These are phyloP conservation scores for Penicillium angulare DNA, from an alignment of 495 filamentous ascomycete species.

Conservation along the genomic window DNA sequence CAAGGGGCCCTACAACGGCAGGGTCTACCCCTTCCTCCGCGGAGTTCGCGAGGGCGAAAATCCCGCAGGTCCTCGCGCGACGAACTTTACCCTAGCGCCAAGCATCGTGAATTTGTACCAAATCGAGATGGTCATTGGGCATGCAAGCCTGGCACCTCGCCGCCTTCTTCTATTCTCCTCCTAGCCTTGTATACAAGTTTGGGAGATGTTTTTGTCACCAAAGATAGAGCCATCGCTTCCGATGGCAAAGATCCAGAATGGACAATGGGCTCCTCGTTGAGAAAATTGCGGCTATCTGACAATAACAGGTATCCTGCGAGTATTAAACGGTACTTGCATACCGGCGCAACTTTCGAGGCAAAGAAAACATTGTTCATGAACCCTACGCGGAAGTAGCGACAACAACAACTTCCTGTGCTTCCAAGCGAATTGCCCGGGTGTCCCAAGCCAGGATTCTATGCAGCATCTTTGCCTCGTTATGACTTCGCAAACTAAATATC, in stretches of 20 bases:
- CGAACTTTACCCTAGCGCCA: too few relatives aligned
- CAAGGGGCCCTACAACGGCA: too few relatives aligned
- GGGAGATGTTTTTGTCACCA: neutral
- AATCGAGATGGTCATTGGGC: neutral
- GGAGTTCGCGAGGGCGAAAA: too few relatives aligned
- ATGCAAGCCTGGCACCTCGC: neutral
- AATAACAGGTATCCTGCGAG: neutral
- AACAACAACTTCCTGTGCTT: neutral
- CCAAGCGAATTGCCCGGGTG: neutral
- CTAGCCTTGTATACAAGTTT: neutral
- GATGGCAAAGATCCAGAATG: neutral
- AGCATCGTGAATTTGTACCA: too few relatives aligned
- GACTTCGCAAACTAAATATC: too few relatives aligned
- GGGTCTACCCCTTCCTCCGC: too few relatives aligned
- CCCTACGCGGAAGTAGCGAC: neutral
- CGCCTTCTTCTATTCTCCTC: neutral
- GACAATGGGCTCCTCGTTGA: too few relatives aligned
- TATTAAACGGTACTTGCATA: too few relatives aligned
- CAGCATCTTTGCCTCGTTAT: neutral
- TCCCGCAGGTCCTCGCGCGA: too few relatives aligned
- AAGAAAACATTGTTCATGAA: neutral
- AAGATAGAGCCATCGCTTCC: neutral
- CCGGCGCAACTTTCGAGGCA: too few relatives aligned
- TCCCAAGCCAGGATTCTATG: neutral
- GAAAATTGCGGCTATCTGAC: neutral